These are phyloP conservation scores for Raphanus sativus DNA, from an alignment of 345 rosid genomes.

Conservation along the genomic window DNA sequence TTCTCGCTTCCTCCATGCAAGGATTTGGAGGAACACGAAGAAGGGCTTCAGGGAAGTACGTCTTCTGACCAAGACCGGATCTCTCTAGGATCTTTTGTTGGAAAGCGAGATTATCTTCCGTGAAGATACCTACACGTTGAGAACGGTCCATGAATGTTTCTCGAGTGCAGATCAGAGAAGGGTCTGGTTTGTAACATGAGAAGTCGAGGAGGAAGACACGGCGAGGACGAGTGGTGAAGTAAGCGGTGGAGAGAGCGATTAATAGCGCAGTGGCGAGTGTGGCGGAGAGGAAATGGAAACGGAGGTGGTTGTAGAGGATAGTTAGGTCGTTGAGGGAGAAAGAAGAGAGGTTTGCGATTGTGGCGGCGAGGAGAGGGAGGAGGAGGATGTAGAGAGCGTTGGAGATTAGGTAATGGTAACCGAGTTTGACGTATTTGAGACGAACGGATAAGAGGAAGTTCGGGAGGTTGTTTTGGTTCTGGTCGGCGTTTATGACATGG, in stretches of 20 bases:
- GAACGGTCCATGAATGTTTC: constrained; percentile 70
- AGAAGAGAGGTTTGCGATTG: constrained; percentile 57
- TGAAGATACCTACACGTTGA: constrained; percentile 44
- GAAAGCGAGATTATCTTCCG: constrained; percentile 62
- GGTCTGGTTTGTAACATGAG: constrained; percentile 76
- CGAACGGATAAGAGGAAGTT: constrained; percentile 69
- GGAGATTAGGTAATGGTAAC: constrained; percentile 80
- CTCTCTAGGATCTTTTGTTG: constrained; percentile 84
- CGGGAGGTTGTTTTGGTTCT: constrained; percentile 56
- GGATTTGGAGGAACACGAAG: constrained; percentile 46
- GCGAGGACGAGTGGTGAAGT: constrained; percentile 74
- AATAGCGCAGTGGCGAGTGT: constrained; percentile 50
- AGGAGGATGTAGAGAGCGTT: constrained; percentile 69
- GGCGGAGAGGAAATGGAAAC: constrained; percentile 53
- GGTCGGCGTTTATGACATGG: constrained; percentile 44
- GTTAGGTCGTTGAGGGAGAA: constrained; percentile 46
- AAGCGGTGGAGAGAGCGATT: constrained; percentile 60
- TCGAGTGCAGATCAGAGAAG: constrained; percentile 47
- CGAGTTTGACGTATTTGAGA: constrained; percentile 78
- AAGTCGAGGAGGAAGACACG: constrained; percentile 69
- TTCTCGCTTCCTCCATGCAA: constrained; percentile 46
- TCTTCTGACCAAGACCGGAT: constrained; percentile 77
- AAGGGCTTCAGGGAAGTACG: constrained; percentile 74
- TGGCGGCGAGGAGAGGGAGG: constrained; percentile 46
- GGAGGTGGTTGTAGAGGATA: constrained; percentile 56